Conservation (phyloP, 306 rosid species). For the Medicago ruthenica region DNA sequence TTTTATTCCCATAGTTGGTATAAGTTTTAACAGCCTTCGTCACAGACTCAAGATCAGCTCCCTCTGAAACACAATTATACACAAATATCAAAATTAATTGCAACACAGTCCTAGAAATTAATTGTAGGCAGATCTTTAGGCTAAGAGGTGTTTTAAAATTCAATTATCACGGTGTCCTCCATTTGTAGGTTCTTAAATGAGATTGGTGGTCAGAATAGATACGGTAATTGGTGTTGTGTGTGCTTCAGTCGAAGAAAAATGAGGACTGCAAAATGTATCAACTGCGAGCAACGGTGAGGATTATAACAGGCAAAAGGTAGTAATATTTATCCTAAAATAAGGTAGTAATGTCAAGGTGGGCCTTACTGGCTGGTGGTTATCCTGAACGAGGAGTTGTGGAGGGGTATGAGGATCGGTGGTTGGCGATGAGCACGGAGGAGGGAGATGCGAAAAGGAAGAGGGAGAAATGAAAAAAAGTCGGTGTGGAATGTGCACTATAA, state of each 20-base stretch:
- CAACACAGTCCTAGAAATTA: slow-evolving; percentile 26
- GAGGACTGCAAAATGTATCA: background rate
- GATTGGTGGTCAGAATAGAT: background rate
- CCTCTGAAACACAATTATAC: slow-evolving; percentile 47
- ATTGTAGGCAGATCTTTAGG: background rate
- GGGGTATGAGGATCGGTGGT: background rate
- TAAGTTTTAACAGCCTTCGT: slow-evolving; percentile 32
- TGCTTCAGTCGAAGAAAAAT: background rate
- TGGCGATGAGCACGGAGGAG: background rate
- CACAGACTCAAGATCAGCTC: slow-evolving; percentile 48
- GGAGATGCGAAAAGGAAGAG: background rate
- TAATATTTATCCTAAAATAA: background rate
- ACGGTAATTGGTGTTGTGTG: background rate
- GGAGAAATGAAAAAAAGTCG: background rate
- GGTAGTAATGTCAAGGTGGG: background rate
- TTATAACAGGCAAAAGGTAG: background rate
- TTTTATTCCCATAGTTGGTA: slow-evolving; percentile 48
- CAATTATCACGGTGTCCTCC: background rate
- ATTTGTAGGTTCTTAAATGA: slow-evolving; percentile 5
- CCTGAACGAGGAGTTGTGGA: background rate
- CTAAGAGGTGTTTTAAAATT: background rate
- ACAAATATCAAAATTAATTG: slow-evolving; percentile 17
- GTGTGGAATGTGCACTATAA: background rate
- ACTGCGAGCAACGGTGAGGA: background rate
- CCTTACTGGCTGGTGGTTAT: background rate